These are phyloP conservation scores for Lathyrus oleraceus DNA, from an alignment of 306 rosid genomes.

Conservation along the genomic window DNA sequence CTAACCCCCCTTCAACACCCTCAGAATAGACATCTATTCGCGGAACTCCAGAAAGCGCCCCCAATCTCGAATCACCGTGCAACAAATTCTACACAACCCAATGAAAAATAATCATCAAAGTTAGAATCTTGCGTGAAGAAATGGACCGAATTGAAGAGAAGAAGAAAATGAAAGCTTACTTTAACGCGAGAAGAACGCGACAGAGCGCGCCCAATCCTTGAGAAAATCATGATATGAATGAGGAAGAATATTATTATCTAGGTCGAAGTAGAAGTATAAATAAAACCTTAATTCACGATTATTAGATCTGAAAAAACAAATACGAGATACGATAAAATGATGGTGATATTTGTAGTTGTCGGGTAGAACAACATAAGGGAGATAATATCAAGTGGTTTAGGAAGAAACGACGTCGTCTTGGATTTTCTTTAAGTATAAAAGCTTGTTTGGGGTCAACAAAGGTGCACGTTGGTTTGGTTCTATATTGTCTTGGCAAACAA, in stretches of 20 bases:
- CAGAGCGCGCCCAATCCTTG: slow-evolving; percentile 65
- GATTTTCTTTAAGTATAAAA: background rate
- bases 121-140: background rate
- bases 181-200: slow-evolving; percentile 60
- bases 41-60: slow-evolving; percentile 35
- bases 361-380: background rate
- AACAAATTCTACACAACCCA: slow-evolving; percentile 51
- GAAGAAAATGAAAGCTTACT: slow-evolving; percentile 42
- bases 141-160: slow-evolving; percentile 1
- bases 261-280: background rate
- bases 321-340: background rate
- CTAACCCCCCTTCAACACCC: slow-evolving; percentile 54
- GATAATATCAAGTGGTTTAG: background rate
- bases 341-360: background rate
- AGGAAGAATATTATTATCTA: background rate
- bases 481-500: slow-evolving; percentile 47
- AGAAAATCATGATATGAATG: slow-evolving; percentile 51
- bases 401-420: background rate
- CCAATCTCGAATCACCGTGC: slow-evolving; percentile 52
- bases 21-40: slow-evolving; percentile 46
- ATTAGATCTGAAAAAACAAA: slow-evolving; percentile 26
- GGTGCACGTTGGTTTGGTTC: slow-evolving; percentile 34
- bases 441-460: slow-evolving; percentile 28
- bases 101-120: background rate
- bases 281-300: too few relatives aligned